These are phyloP conservation scores for Chloranthus sessilifolius DNA, from an alignment of 164 flowering plant species.

Conservation along the genomic window DNA sequence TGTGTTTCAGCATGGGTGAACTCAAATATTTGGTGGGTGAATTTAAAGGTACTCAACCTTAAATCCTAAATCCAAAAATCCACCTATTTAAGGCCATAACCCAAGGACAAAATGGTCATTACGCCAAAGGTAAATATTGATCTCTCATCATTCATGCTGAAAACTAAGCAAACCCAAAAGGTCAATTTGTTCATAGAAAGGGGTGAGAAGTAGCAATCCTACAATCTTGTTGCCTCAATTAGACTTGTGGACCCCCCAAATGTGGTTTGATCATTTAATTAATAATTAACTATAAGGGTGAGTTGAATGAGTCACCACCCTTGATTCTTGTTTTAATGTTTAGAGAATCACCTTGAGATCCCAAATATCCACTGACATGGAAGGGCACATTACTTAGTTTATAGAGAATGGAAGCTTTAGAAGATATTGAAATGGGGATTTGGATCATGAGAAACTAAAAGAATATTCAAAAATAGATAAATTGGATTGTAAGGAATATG, in stretches of 20 bases:
- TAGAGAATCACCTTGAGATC: slow-evolving; percentile 11
- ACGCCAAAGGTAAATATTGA: too few relatives aligned
- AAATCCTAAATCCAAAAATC: too few relatives aligned
- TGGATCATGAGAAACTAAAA: slow-evolving; percentile 48
- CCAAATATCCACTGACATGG: slow-evolving; percentile 38
- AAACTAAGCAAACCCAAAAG: background rate
- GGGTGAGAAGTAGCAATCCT: background rate
- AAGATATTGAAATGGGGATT: slow-evolving; percentile 63
- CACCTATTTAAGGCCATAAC: too few relatives aligned
- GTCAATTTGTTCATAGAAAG: background rate
- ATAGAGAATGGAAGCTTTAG: slow-evolving; percentile 36
- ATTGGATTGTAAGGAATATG: slow-evolving; percentile 21
- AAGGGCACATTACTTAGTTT: slow-evolving; percentile 21
- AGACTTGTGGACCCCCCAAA: slow-evolving; percentile 4
- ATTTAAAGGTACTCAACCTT: too few relatives aligned
- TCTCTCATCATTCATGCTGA: too few relatives aligned
- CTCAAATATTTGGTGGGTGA: too few relatives aligned
- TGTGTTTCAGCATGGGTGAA: too few relatives aligned
- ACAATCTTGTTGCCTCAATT: background rate
- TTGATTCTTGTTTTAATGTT: background rate
- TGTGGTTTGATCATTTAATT: too few relatives aligned
- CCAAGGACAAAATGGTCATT: too few relatives aligned
- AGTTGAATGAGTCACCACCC: too few relatives aligned
- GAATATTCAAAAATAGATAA: slow-evolving; percentile 5
- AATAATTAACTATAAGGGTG: too few relatives aligned